Evolutionary conservation across 805 yeast species (phyloP), one percentile per base, ranked within the genome.

Genomic region (Nakazawaea populi): DNA sequence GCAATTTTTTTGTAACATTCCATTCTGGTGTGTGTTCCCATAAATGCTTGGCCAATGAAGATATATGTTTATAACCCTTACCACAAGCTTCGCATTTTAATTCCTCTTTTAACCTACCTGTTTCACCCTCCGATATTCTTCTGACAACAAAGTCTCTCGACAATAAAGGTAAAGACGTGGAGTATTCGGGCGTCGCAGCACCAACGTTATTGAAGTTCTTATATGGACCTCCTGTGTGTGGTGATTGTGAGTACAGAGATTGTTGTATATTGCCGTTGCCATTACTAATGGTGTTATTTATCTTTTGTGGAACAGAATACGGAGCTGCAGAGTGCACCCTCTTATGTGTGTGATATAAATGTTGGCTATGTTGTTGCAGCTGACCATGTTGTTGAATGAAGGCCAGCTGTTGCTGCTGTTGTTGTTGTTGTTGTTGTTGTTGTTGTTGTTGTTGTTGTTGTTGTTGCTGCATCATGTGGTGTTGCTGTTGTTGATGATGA

Each of bases 21-120:
- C 96, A 89, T 63, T 89, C 96, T 0, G 96, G 96, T 0, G 96
- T 89, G 65, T 89, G 96, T 62, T 89, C 96, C 96, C 96, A 89
- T 39, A 89, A 68, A 68, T 88, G 96, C 65, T 88, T 88, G 2
- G 95, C 94, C 53, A 88, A 74, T n/a, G 91, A 84, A 1, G 90
- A 83, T 5, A 89, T 85, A 68, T 89, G 96, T 64, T 88, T 89
- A 64, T 89, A 89, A 27, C 94, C 95, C 66, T 89, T 89, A 3
- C 96, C 96, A 60, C 96, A 89, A 4, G 94, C 89, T 65, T 89
- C 95, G 70, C 96, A 89, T 60, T 83, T 83, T 55, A 89, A 75
- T 61, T 86, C 91, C 62, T 89, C 95, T 64, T 88, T 89, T 46
- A 87, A 73, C 45, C 96, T 70, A 27, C 95, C 95, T 4, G 89